These are phyloP conservation scores for Diaporthe sp. DNA, from an alignment of 2,329 filamentous ascomycete species.

Conservation along the genomic window DNA sequence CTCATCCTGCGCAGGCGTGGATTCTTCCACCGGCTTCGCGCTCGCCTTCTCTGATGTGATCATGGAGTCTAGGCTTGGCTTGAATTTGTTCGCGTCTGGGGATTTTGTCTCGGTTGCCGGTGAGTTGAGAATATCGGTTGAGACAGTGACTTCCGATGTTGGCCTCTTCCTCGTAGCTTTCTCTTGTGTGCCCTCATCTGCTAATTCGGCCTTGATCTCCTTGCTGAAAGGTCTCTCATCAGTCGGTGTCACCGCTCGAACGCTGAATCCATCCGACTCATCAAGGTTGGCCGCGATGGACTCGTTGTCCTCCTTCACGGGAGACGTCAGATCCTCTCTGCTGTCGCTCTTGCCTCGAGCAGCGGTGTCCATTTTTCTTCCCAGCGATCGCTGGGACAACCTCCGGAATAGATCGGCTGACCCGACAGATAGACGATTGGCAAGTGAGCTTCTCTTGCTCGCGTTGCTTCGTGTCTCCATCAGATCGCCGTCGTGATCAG, in stretches of 20 bases:
- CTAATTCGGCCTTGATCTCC: conserved; percentile 56
- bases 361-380: conserved; percentile 42
- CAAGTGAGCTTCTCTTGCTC: conserved; percentile 54
- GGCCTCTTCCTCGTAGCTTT: conserved; percentile 22
- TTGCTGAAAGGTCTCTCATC: conserved; percentile 48
- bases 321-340: conserved; percentile 57
- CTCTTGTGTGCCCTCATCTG: conserved; percentile 39
- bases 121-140: conserved; percentile 42
- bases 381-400: conserved; percentile 53
- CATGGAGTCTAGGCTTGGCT: conserved; percentile 9
- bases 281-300: conserved; percentile 70
- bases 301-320: conserved; percentile 57
- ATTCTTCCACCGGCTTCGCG: conserved; percentile 39
- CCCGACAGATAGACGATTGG: conserved; percentile 62
- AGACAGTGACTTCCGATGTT: conserved; percentile 18
- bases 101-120: background rate
- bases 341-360: conserved; percentile 50
- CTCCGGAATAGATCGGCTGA: conserved; percentile 60
- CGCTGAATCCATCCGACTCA: conserved; percentile 55
- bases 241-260: conserved; percentile 43
- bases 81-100: background rate
- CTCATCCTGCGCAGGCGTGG: conserved; percentile 38
- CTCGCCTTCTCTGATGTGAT: conserved; percentile 38
- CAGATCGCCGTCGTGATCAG: conserved; percentile 69
- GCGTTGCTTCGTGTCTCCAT: conserved; percentile 40